These are phyloP conservation scores for Ustilaginoidea virens DNA, from an alignment of 2,329 filamentous ascomycete species.

Conservation along the genomic window DNA sequence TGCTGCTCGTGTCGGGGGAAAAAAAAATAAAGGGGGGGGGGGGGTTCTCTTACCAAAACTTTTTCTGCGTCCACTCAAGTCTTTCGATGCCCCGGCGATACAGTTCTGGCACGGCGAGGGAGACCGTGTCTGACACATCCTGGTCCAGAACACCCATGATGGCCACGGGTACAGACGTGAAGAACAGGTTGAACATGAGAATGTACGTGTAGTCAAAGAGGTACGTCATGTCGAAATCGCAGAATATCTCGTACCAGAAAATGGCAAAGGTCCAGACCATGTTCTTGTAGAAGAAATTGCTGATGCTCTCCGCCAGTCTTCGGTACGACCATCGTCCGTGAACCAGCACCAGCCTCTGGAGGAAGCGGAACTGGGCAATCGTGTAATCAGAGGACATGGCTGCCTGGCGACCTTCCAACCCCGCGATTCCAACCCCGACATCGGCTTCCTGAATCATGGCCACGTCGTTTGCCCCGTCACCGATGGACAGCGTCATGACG, in stretches of 20 bases:
- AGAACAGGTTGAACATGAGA: conserved; percentile 87
- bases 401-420: conserved; percentile 80
- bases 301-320: conserved; percentile 79
- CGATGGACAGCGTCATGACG: conserved; percentile 89
- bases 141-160: conserved; percentile 95
- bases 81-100: conserved; percentile 93
- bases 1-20: background rate
- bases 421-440: conserved; percentile 90
- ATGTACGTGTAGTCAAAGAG: conserved; percentile 98
- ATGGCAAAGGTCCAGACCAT: conserved; percentile 93
- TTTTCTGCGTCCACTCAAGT: conserved; percentile 86
- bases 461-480: conserved; percentile 89
- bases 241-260: conserved; percentile 95
- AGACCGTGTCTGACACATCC: conserved; percentile 88
- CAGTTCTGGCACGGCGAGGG: conserved; percentile 83
- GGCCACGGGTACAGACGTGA: conserved; percentile 88
- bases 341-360: conserved; percentile 72
- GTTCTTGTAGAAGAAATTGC: conserved; percentile 99
- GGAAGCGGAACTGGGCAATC: conserved; percentile 83
- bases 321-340: conserved; percentile 96
- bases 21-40: background rate
- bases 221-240: conserved; percentile 92
- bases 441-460: conserved; percentile 97
- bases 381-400: conserved; percentile 96
- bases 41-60: conserved; percentile 95